These are phyloP conservation scores for Alternaria longipes DNA, from an alignment of 2,329 filamentous ascomycete species.

Conservation along the genomic window DNA sequence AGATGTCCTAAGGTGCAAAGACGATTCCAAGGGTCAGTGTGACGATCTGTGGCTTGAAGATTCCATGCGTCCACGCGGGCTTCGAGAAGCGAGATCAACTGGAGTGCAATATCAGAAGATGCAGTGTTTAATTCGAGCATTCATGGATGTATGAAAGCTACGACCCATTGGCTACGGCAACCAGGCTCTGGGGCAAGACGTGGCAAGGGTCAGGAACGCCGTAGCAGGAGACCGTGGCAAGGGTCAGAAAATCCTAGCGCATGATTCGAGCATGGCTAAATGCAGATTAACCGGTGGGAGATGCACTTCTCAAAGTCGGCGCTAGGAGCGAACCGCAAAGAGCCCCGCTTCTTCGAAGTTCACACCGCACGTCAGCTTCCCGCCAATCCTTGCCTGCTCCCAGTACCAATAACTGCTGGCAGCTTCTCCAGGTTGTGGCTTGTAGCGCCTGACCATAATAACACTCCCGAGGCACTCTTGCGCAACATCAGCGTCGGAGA, in stretches of 20 bases:
- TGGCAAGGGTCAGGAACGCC: slow-evolving; percentile 18
- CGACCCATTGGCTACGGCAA: slow-evolving; percentile 36
- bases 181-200: slow-evolving; percentile 27
- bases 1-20: slow-evolving; percentile 38
- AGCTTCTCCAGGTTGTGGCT: slow-evolving; percentile 31
- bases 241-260: neutral
- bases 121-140: slow-evolving; percentile 41
- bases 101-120: slow-evolving; percentile 43
- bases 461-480: slow-evolving; percentile 22
- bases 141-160: slow-evolving; percentile 26
- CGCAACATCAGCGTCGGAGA: slow-evolving; percentile 24
- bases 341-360: slow-evolving; percentile 14
- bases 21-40: slow-evolving; percentile 37
- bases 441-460: slow-evolving; percentile 38
- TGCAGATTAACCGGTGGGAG: slow-evolving; percentile 18
- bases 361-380: slow-evolving; percentile 18
- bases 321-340: slow-evolving; percentile 9
- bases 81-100: slow-evolving; percentile 52
- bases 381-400: slow-evolving; percentile 23
- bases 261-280: slow-evolving; percentile 18
- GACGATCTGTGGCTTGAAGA: slow-evolving; percentile 47
- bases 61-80: slow-evolving; percentile 50
- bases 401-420: slow-evolving; percentile 25
- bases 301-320: slow-evolving; percentile 2
- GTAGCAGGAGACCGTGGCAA: slow-evolving; percentile 4